These are phyloP conservation scores for Coemansia aciculifera DNA, from an alignment of 192 early-diverging fungal species.

Conservation along the genomic window DNA sequence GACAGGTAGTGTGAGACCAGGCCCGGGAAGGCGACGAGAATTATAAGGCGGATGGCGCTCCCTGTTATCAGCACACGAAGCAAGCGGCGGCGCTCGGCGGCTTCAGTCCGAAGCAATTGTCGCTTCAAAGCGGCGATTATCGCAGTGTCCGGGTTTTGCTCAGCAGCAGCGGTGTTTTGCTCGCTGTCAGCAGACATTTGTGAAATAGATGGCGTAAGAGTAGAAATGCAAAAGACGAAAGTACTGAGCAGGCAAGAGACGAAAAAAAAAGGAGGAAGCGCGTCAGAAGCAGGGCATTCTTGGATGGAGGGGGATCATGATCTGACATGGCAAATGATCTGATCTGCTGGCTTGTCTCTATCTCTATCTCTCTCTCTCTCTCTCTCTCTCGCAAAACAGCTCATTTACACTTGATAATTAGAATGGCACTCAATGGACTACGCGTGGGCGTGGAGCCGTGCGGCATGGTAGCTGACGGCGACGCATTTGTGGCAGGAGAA, in stretches of 20 bases:
- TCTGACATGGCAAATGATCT: not conserved
- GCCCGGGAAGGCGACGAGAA: slow-evolving; percentile 49
- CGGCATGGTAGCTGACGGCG: slow-evolving; percentile 20
- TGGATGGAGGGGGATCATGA: not conserved
- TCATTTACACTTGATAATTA: not conserved
- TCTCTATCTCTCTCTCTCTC: not conserved
- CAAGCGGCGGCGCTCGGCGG: slow-evolving; percentile 22
- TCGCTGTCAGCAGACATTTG: slow-evolving; percentile 6
- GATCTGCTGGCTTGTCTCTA: not conserved
- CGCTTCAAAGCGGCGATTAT: not conserved
- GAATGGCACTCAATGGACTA: slow-evolving; percentile 10
- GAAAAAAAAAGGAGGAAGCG: not conserved
- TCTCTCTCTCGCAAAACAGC: not conserved
- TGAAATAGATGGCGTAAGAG: not conserved
- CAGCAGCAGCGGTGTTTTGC: not conserved
- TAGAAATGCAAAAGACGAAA: not conserved
- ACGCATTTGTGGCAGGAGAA: slow-evolving; percentile 15
- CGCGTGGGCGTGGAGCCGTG: slow-evolving; percentile 42
- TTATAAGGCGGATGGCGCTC: slow-evolving; percentile 35
- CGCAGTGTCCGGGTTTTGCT: not conserved
- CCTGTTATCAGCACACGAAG: slow-evolving; percentile 19
- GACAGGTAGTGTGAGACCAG: slow-evolving; percentile 50
- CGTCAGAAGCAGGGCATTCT: not conserved
- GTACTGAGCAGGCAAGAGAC: not conserved
- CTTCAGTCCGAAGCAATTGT: not conserved